Percentiles rank a stretch among this genome's conserved stretches.
Evolutionary conservation across 2,329 filamentous ascomycete genomes (phyloP).

Genomic region (Fusarium mexicanum): DNA sequence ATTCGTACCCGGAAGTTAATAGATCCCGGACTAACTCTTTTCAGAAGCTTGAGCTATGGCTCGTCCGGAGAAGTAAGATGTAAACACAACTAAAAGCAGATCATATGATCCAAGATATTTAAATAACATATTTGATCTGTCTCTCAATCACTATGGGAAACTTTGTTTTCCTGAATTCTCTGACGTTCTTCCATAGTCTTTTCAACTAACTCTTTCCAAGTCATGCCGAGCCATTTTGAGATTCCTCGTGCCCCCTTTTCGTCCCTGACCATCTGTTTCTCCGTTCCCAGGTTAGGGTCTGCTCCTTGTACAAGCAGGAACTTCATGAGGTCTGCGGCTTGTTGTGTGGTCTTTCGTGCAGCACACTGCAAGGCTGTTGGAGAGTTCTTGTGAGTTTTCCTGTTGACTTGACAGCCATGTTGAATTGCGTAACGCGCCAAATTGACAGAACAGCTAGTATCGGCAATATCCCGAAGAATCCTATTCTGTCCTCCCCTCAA

Average conservation of each 20-base stretch:
- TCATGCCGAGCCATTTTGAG: background rate
- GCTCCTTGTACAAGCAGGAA: background rate
- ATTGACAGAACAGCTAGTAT: background rate
- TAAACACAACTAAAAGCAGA: no score
- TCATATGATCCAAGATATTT: accelerated
- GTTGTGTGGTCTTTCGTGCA: accelerated
- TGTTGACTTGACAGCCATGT: background rate
- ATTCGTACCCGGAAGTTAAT: accelerated
- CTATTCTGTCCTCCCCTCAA: no score
- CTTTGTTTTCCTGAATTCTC: accelerated
- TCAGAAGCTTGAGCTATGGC: background rate
- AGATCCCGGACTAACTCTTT: accelerated
- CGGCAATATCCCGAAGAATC: background rate
- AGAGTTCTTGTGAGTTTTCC: accelerated
- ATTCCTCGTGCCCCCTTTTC: background rate
- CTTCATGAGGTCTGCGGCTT: background rate
- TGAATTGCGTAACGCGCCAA: background rate
- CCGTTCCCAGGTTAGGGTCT: background rate
- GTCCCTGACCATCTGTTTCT: background rate
- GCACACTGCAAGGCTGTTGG: background rate
- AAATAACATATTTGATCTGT: accelerated
- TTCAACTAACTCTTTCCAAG: background rate
- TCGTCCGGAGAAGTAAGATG: accelerated
- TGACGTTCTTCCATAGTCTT: accelerated
- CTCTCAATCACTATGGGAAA: background rate